Base-by-base conservation (phyloP, 2,329 filamentous ascomycete species). In the Daldinia eschscholtzii region DNA sequence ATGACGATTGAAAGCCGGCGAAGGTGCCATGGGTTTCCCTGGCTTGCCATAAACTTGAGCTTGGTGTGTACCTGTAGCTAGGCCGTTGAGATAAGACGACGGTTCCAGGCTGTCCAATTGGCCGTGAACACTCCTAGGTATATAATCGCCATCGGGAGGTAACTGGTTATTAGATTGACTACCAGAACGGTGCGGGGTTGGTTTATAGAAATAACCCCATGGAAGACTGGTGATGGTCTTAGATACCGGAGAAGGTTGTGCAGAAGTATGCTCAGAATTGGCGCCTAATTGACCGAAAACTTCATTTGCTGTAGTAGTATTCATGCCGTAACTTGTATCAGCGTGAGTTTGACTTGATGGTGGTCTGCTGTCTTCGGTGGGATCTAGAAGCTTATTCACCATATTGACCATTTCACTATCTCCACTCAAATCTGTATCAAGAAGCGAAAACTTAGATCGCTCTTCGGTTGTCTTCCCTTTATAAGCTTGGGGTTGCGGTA, bases 281-380 rank as follows among this genome's bases (percentile, higher is more conserved):
- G 80, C 74, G 13, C 75, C 77, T 46, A 82, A 73, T 46, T 81
- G 77, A 30, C 80, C 83, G 70, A 87, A 86, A 1, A 86, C 71
- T 18, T 86, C 85, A 55, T 86, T 83, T 28, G 86, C 83, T 6
- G 83, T 86, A 2, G 80, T 75, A 9, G 83, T 84, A 72, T 85
- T 82, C 85, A 88, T 87, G 15, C 85, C 87, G 67, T 88, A 88
- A 1, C 84, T 87, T 2, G 84, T 80, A 42, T 86, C 83, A 6
- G 76, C 77, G 1, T 77, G 76, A 3, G 77, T 77, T 18, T 73
- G 70, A 39, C 71, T 74, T 23, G 76, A 74, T 35, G 68, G 68
- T 33, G 75, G 72, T 37, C 71, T 72, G 57, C 65, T 67, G 30
- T 76, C 70, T 23, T 78, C 76, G 23, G 67, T 67, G 0, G 78